phyloP scores from a whole-genome alignment of 2,329 filamentous ascomycete genomes.

The Aspergillus puulaauensis region DNA sequence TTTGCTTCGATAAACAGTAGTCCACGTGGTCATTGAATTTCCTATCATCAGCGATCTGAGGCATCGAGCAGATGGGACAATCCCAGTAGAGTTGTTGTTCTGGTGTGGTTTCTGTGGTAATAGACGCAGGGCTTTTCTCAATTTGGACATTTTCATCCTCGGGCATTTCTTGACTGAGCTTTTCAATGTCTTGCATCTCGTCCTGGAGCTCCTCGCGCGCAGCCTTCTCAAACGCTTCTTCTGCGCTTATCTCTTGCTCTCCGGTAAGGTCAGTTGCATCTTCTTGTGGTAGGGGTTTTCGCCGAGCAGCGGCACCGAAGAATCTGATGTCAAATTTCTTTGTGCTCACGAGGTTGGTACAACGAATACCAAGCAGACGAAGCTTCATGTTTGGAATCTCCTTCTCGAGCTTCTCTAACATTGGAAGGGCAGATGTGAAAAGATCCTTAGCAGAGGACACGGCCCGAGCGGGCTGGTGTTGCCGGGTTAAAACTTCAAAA shows the following conservation, averaged over 20 bases:
- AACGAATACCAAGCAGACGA: constrained; percentile 82
- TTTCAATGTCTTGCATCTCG: constrained; percentile 62
- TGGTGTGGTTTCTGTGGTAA: background rate
- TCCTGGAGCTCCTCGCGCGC: constrained; percentile 60
- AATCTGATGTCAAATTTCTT: constrained; percentile 80
- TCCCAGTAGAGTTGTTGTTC: constrained; percentile 63
- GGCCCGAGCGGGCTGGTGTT: constrained; percentile 69
- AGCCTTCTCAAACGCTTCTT: constrained; percentile 64
- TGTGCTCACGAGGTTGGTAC: constrained; percentile 81
- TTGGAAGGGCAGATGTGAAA: constrained; percentile 76
- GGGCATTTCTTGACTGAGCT: constrained; percentile 57
- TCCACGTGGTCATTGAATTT: constrained; percentile 92
- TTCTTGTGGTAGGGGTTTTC: constrained; percentile 17
- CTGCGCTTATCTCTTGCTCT: constrained; percentile 68
- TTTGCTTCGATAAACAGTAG: constrained; percentile 78
- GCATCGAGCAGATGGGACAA: constrained; percentile 82
- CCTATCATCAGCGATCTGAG: constrained; percentile 72
- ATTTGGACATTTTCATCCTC: constrained; percentile 7
- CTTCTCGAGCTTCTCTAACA: constrained; percentile 79
- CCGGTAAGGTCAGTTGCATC: constrained; percentile 22
- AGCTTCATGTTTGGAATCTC: constrained; percentile 78
- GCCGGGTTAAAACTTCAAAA: constrained; percentile 85
- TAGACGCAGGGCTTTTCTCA: constrained; percentile 26
- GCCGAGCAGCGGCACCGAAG: constrained; percentile 57
- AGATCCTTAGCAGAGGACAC: constrained; percentile 75